These are phyloP conservation scores for Wallacemonas sp. DNA, from an alignment of 208 protist species.

Conservation along the genomic window DNA sequence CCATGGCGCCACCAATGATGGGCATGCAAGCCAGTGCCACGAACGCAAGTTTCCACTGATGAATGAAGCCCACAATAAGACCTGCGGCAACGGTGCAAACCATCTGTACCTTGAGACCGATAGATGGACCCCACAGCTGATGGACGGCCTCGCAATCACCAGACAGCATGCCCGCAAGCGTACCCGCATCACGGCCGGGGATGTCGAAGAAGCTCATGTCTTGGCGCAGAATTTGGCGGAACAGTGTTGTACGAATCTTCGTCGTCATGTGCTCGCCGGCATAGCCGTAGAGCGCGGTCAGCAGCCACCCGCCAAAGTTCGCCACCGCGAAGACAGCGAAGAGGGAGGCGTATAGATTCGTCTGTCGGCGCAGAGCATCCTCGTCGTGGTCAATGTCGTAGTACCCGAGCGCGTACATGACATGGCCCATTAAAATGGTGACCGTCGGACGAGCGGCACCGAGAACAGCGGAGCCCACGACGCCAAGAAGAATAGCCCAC, in stretches of 20 bases:
- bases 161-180: slow-evolving; percentile 71
- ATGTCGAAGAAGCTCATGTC: slow-evolving; percentile 89
- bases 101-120: slow-evolving; percentile 60
- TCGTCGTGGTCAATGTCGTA: slow-evolving; percentile 35
- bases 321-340: slow-evolving; percentile 46
- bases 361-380: slow-evolving; percentile 28
- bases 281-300: slow-evolving; percentile 74
- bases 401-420: slow-evolving; percentile 38
- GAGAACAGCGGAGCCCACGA: slow-evolving; percentile 52
- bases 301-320: slow-evolving; percentile 38
- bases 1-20: slow-evolving; percentile 33
- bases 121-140: slow-evolving; percentile 69
- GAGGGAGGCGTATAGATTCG: slow-evolving; percentile 45
- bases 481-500: slow-evolving; percentile 40
- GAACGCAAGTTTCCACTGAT: slow-evolving; percentile 77
- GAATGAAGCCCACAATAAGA: slow-evolving; percentile 57
- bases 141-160: slow-evolving; percentile 82
- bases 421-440: slow-evolving; percentile 48
- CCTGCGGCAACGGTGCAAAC: slow-evolving; percentile 44
- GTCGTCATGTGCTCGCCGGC: slow-evolving; percentile 72
- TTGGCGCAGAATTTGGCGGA: slow-evolving; percentile 73
- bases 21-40: slow-evolving; percentile 62
- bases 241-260: slow-evolving; percentile 58
- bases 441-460: slow-evolving; percentile 37
- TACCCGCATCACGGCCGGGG: slow-evolving; percentile 61